Percentiles rank a stretch among this genome's conserved stretches.
Conservation (phyloP, 2,329 filamentous ascomycete species). For the Sarocladiaceae sp. region DNA sequence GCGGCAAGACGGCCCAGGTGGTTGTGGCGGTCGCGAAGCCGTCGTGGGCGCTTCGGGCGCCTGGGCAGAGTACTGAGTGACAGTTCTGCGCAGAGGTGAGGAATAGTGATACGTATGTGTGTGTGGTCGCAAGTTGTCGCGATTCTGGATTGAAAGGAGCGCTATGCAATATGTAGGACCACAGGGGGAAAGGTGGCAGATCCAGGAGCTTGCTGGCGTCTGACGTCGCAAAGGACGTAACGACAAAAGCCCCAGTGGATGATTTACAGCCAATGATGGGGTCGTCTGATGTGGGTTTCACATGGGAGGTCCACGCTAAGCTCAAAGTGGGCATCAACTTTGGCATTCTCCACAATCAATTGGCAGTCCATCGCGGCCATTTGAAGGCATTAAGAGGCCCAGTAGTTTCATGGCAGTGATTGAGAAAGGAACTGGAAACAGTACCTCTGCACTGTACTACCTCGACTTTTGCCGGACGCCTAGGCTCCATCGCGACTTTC, state of each 20-base stretch:
- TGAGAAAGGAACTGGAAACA: too few relatives aligned
- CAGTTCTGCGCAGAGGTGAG: not conserved
- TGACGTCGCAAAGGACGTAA: constrained; percentile 9
- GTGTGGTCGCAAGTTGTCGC: not conserved
- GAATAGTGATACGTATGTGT: not conserved
- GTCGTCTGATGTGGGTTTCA: constrained; percentile 4
- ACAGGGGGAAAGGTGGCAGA: constrained; percentile 4
- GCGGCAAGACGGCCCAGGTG: constrained; percentile 8
- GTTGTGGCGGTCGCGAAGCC: constrained; percentile 5
- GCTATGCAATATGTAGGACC: not conserved
- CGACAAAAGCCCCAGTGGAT: constrained; percentile 1
- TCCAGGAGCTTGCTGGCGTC: constrained; percentile 5
- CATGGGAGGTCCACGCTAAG: not conserved
- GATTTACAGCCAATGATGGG: constrained; percentile 1
- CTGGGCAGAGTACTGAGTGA: not conserved
- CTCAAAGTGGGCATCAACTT: not conserved
- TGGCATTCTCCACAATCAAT: too few relatives aligned
- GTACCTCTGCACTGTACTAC: too few relatives aligned
- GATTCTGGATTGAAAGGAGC: not conserved
- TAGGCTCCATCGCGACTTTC: too few relatives aligned
- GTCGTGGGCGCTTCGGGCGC: not conserved
- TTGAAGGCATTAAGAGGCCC: too few relatives aligned
- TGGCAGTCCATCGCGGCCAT: too few relatives aligned
- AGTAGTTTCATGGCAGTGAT: too few relatives aligned
- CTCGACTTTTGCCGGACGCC: too few relatives aligned